Percentiles rank a stretch among this genome's conserved stretches.
These are phyloP conservation scores for Curvularia eragrostidis DNA, from an alignment of 2,329 filamentous ascomycete species.

Conservation along the genomic window DNA sequence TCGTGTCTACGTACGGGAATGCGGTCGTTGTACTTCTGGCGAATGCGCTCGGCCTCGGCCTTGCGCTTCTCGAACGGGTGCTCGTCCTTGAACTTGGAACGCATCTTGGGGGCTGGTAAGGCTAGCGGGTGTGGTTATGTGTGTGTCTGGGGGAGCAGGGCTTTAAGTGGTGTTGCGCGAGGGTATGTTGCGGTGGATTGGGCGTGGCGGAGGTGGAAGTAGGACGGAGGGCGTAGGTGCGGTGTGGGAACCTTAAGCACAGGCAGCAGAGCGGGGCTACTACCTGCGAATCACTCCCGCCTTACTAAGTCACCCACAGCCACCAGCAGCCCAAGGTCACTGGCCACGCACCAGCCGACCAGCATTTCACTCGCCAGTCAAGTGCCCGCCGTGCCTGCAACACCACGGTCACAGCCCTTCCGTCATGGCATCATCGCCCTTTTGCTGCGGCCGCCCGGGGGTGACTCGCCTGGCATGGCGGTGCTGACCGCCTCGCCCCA, in stretches of 20 bases:
- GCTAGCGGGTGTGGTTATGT: conserved; percentile 15
- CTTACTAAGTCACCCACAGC: conserved; percentile 13
- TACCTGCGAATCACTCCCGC: conserved; percentile 28
- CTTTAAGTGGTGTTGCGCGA: conserved; percentile 20
- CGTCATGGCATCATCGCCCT: conserved; percentile 31
- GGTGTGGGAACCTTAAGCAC: conserved; percentile 44
- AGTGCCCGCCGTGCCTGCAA: conserved; percentile 24
- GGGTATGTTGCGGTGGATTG: conserved; percentile 13
- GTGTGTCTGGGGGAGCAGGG: conserved; percentile 15
- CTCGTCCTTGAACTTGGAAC: conserved; percentile 99
- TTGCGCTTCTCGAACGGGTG: conserved; percentile 99
- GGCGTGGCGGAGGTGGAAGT: conserved; percentile 37
- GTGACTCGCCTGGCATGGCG: conserved; percentile 41
- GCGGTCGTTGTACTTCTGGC: conserved; percentile 97
- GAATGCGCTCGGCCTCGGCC: conserved; percentile 98
- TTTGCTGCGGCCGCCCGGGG: conserved; percentile 16
- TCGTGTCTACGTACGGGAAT: conserved; percentile 78
- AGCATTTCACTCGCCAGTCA: conserved; percentile 19
- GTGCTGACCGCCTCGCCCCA: conserved; percentile 35
- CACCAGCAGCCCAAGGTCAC: conserved; percentile 18
- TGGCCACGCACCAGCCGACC: conserved; percentile 10
- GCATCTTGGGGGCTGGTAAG: conserved; percentile 64
- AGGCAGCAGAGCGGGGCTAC: conserved; percentile 42
- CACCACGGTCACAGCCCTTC: conserved; percentile 8
- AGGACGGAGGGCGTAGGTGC: conserved; percentile 35